Base-by-base conservation (phyloP, 148 eudicot species). In the Vaccinium darrowii region DNA sequence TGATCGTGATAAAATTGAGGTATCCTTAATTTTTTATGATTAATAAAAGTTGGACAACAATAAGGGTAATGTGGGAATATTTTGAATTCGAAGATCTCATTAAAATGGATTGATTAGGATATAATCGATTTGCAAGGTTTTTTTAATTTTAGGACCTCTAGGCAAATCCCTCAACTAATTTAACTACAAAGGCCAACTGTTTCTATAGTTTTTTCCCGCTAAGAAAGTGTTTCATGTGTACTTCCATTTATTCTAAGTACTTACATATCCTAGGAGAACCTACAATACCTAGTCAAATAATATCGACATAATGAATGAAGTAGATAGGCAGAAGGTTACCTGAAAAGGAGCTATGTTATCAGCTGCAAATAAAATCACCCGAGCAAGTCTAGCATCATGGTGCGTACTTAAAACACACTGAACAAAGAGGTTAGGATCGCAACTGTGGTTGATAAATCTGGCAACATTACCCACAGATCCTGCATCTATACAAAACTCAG, bases 381-480 rank as follows among this genome's bases (percentile, higher is more conserved):
- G 88, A 3, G 94, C 94, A 77, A 90, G 84, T 81, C 80, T 90
- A 47, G 88, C 58, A 63, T 92, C 92, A 60, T 89, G 92, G 75
- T 92, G 94, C 4, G 88, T 82, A 71, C 89, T 92, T 54, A 92
- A 51, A 47, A 92, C 84, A 62, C 94, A 92, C 69, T 90, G 94
- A 8, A 92, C 92, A 79, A 92, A 92, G 5, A 92, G 87, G 76
- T 92, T 90, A 1, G 94, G 94, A 67, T 90, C 90, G 84, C 94
- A 92, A 53, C 94, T 90, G 81, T 92, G 94, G 72, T 92, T 92
- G 18, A 92, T 89, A 74, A 92, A 92, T 47, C 94, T 85, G 2
- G 94, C 90, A 52, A 92, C 67, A 79, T 87, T 92, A 53, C 94
- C 92, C 3, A 80, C 85, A 23, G 82, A 71, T 13, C 89, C 90